Conservation (phyloP, 2,329 filamentous ascomycete species). For the Proliferodiscus dingleyae region DNA sequence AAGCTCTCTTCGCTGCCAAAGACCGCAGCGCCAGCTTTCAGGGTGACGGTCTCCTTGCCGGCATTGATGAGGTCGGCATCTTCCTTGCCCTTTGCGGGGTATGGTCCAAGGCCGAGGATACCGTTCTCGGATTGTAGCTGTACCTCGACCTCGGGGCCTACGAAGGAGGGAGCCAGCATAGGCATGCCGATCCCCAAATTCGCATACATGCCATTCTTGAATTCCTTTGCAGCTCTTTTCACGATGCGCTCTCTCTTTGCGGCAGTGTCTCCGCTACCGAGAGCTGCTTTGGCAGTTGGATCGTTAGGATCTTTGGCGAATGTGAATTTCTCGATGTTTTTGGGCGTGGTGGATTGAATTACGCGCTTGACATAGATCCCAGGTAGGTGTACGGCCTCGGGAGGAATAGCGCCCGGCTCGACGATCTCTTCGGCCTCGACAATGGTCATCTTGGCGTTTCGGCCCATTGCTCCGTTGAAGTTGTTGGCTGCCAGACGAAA, state of each 20-base stretch:
- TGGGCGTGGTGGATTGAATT: conserved; percentile 72
- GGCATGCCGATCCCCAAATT: conserved; percentile 93
- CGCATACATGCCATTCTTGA: conserved; percentile 93
- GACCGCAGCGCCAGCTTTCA: conserved; percentile 70
- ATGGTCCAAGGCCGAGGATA: conserved; percentile 69
- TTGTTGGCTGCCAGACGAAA: conserved; percentile 85
- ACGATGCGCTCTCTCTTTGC: conserved; percentile 83
- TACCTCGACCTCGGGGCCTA: conserved; percentile 73
- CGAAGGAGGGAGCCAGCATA: conserved; percentile 82
- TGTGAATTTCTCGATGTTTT: conserved; percentile 82
- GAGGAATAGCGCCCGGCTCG: conserved; percentile 79
- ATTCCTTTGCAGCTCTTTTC: conserved; percentile 78
- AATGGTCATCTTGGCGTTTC: conserved; percentile 85
- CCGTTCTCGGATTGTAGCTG: conserved; percentile 79
- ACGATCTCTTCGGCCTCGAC: conserved; percentile 92
- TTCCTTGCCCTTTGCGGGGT: conserved; percentile 69
- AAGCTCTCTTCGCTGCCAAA: conserved; percentile 89
- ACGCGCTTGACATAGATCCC: conserved; percentile 91
- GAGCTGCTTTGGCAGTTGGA: conserved; percentile 27
- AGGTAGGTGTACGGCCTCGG: conserved; percentile 78
- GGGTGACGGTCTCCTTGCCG: conserved; percentile 86
- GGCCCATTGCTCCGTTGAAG: conserved; percentile 92
- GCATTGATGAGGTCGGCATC: conserved; percentile 89
- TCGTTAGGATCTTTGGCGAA: conserved; percentile 55
- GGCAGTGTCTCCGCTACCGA: conserved; percentile 31